Percentiles rank a stretch among this genome's conserved stretches.
These are phyloP conservation scores for Miscanthus lutarioriparius DNA, from an alignment of 176 grass and related monocot species.

Conservation along the genomic window DNA sequence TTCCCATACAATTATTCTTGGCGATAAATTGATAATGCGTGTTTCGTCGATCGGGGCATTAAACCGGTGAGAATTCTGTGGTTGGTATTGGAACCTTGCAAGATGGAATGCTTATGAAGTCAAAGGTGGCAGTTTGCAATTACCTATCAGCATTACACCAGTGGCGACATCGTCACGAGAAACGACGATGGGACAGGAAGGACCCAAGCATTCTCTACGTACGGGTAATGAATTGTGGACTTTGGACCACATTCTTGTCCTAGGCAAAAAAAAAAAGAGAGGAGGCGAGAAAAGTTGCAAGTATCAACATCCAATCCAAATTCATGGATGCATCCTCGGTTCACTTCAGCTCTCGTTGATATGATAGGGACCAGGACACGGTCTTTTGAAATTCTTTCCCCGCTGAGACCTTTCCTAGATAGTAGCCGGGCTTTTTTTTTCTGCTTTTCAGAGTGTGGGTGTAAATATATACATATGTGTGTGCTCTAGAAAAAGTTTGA, in stretches of 20 bases:
- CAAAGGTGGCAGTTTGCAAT: slow-evolving; percentile 57
- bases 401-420: not conserved
- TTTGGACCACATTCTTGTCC: slow-evolving; percentile 38
- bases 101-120: slow-evolving; percentile 29
- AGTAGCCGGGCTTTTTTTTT: not conserved
- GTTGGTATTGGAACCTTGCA: slow-evolving; percentile 40
- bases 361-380: slow-evolving; percentile 28
- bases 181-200: slow-evolving; percentile 19
- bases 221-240: slow-evolving; percentile 40
- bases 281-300: not conserved
- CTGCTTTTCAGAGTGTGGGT: not conserved
- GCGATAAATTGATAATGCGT: not conserved
- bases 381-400: slow-evolving; percentile 37
- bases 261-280: not conserved
- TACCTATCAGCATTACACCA: slow-evolving; percentile 39
- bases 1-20: not conserved
- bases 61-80: slow-evolving; percentile 29
- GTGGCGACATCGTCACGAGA: slow-evolving; percentile 31
- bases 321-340: slow-evolving; percentile 17
- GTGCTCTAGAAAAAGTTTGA: slow-evolving; percentile 4
- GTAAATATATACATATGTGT: not conserved
- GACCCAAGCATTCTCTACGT: slow-evolving; percentile 28
- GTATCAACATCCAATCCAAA: slow-evolving; percentile 32
- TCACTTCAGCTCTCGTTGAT: slow-evolving; percentile 30
- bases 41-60: not conserved